Evolutionary conservation across 2,329 filamentous ascomycete genomes (phyloP).

Genomic region (Microascus cirrosus): DNA sequence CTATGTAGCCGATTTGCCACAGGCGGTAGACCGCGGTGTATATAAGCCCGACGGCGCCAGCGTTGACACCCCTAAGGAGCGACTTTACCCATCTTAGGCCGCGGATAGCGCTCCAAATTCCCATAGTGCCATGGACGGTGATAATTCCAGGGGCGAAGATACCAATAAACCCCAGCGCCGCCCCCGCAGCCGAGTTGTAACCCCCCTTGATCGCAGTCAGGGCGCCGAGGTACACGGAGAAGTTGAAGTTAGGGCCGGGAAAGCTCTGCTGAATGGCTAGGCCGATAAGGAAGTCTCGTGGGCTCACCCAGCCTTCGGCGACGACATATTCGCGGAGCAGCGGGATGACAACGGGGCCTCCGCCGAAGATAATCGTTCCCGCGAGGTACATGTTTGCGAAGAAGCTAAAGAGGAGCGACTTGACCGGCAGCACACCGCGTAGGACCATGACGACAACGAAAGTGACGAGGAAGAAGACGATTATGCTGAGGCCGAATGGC

Average conservation of each 20-base stretch:
- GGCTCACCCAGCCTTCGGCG: conserved; percentile 56
- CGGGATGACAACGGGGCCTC: conserved; percentile 54
- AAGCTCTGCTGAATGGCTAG: conserved; percentile 62
- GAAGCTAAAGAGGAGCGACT: conserved; percentile 42
- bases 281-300: conserved; percentile 61
- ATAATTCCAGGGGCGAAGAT: conserved; percentile 41
- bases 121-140: conserved; percentile 37
- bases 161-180: conserved; percentile 25
- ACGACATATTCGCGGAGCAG: conserved; percentile 53
- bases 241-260: conserved; percentile 38
- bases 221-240: conserved; percentile 43
- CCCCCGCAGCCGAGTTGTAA: conserved; percentile 27
- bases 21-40: conserved; percentile 54
- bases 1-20: conserved; percentile 48
- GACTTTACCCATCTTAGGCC: conserved; percentile 33
- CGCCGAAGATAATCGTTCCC: conserved; percentile 57
- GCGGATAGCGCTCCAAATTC: conserved; percentile 42
- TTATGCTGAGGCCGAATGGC: conserved; percentile 28
- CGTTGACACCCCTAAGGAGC: conserved; percentile 44
- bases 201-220: conserved; percentile 29
- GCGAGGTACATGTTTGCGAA: conserved; percentile 67
- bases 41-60: conserved; percentile 47
- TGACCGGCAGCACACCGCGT: conserved; percentile 24
- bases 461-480: conserved; percentile 36
- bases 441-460: conserved; percentile 47